Evolutionary conservation across 1,139 yeast species (phyloP), one percentile per base, ranked within the genome.

Genomic region (Yamadazyma songkhlaensis): DNA sequence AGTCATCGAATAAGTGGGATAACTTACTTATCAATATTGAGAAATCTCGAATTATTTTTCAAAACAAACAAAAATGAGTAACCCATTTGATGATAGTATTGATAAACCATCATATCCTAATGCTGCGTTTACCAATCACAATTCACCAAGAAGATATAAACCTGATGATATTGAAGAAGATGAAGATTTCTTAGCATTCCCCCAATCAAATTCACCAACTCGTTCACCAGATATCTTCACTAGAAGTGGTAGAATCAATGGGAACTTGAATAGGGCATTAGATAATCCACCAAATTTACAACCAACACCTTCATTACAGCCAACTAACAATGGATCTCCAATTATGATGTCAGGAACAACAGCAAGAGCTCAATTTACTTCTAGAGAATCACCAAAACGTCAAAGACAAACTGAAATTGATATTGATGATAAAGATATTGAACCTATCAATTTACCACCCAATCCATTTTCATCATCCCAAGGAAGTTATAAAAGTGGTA

Each of bases 361-460:
- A 3, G 71, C 80, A 3, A 60, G 83, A 48, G 73, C 79, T 8
- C 72, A 72, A 38, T 81, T 70, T 48, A 79, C 88, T 1, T 64
- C 74, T 17, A 62, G 74, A 46, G 89, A 82, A 50, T 82, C 89
- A 0, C 92, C 92, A 25, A 74, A 68, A 41, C 74, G 87, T 53
- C 70, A 70, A 34, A 65, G 62, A 22, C 70, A 69, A 36, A 72
- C 74, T 3, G 70, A 77, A 10, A 59, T 79, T 9, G 22, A 71
- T 34, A 73, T 62, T 21, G 72, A 63, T 8, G 63, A 56, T 24
- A 56, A 52, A 17, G 57, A 53, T 17, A 47, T 43, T 11, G 50
- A 43, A 7, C 36, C 48, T 6, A 47, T 49, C 29, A 44, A 46
- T 32, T 45, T 54, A 32, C 50, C 52, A 21, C 65, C 65, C 3